Conservation (phyloP, 2,329 filamentous ascomycete species). For the Davidsoniella neocaledoniae region DNA sequence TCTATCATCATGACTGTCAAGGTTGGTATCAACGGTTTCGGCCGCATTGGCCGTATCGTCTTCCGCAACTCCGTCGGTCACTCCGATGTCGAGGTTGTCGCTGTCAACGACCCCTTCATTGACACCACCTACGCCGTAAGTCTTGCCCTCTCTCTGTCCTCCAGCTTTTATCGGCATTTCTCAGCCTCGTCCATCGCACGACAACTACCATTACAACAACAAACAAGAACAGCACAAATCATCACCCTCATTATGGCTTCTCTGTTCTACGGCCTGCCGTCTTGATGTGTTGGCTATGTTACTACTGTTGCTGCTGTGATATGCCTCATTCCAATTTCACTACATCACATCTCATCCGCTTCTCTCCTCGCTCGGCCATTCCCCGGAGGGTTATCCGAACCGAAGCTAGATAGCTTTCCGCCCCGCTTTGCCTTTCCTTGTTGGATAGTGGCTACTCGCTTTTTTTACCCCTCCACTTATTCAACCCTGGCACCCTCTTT, state of each 20-base stretch:
- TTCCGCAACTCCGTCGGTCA: constrained; percentile 95
- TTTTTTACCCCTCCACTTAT: neutral
- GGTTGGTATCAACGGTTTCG: constrained; percentile 99
- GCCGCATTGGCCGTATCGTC: constrained; percentile 97
- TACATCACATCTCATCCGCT: too few relatives aligned
- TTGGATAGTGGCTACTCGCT: neutral
- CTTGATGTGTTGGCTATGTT: too few relatives aligned
- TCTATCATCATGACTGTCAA: constrained; percentile 35
- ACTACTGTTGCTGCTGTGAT: neutral
- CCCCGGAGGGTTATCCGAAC: constrained; percentile 1
- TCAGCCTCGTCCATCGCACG: too few relatives aligned
- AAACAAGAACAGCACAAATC: too few relatives aligned
- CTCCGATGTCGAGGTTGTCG: constrained; percentile 77
- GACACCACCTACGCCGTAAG: constrained; percentile 92
- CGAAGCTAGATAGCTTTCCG: constrained; percentile 5
- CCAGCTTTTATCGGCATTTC: neutral
- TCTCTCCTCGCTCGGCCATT: neutral
- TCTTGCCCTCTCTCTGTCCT: constrained; percentile 18
- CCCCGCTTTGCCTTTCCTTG: constrained; percentile 8
- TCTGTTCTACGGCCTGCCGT: too few relatives aligned
- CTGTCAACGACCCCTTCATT: constrained; percentile 99
- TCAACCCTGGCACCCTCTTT: neutral
- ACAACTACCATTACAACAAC: too few relatives aligned
- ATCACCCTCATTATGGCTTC: too few relatives aligned
- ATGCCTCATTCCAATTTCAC: too few relatives aligned